Conservation (phyloP, 768 basidiomycete species). For the Tulasnella sp. region DNA sequence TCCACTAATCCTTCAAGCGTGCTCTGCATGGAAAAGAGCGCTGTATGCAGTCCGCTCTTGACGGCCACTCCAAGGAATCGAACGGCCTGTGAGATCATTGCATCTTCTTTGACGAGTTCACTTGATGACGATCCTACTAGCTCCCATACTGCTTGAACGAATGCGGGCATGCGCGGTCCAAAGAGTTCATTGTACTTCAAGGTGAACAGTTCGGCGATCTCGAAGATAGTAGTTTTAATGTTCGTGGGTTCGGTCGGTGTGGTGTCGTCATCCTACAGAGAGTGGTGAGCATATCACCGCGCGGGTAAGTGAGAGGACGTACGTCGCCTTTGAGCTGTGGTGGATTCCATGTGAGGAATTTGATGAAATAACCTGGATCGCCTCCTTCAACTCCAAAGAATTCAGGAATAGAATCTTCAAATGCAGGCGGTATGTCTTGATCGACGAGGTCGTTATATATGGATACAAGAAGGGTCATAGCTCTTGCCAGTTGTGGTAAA, state of each 20-base stretch:
- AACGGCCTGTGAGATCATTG: slow-evolving; percentile 65
- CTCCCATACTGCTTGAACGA: slow-evolving; percentile 84
- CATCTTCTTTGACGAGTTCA: slow-evolving; percentile 10
- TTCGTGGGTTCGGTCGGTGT: slow-evolving; percentile 78
- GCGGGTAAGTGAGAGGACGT: slow-evolving; percentile 23
- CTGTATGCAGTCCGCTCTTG: slow-evolving; percentile 69
- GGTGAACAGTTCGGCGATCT: slow-evolving; percentile 80
- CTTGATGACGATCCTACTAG: slow-evolving; percentile 48
- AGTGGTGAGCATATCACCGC: background rate
- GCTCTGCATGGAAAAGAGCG: slow-evolving; percentile 59
- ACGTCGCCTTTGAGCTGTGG: slow-evolving; percentile 56
- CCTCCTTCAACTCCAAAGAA: slow-evolving; percentile 59
- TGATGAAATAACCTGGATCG: slow-evolving; percentile 47
- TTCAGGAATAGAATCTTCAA: slow-evolving; percentile 75
- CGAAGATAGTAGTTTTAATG: slow-evolving; percentile 79
- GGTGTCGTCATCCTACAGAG: slow-evolving; percentile 55
- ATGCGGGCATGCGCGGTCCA: slow-evolving; percentile 47
- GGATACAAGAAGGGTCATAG: slow-evolving; percentile 65
- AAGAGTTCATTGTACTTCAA: slow-evolving; percentile 74
- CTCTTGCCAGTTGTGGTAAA: slow-evolving; percentile 49
- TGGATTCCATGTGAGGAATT: slow-evolving; percentile 71
- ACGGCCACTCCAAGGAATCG: slow-evolving; percentile 88
- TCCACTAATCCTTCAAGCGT: slow-evolving; percentile 74
- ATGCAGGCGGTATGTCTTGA: slow-evolving; percentile 86
- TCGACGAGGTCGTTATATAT: slow-evolving; percentile 90